Evolutionary conservation across 2,329 filamentous ascomycete species (phyloP).

Genomic region (Bipolaris oryzae): DNA sequence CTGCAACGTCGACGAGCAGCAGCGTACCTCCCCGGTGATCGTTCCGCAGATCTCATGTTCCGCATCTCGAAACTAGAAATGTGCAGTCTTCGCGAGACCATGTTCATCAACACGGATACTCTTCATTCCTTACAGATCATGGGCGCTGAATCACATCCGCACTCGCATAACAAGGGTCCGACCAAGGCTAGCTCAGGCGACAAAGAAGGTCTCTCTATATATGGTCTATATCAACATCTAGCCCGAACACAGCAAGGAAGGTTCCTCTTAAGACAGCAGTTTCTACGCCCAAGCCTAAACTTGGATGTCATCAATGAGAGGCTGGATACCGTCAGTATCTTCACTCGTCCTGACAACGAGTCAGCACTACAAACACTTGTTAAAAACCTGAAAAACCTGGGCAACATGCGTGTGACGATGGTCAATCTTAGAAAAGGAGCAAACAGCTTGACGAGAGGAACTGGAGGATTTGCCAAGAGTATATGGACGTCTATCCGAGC

Average conservation of each 20-base stretch:
- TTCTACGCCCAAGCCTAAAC: slow-evolving; percentile 78
- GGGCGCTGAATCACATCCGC: slow-evolving; percentile 80
- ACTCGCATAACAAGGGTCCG: slow-evolving; percentile 75
- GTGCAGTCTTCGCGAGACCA: slow-evolving; percentile 70
- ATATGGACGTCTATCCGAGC: slow-evolving; percentile 74
- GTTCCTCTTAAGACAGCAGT: slow-evolving; percentile 73
- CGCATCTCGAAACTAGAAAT: slow-evolving; percentile 70
- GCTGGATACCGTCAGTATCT: slow-evolving; percentile 69
- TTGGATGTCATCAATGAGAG: slow-evolving; percentile 71
- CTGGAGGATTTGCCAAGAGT: slow-evolving; percentile 65
- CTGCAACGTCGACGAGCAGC: slow-evolving; percentile 71
- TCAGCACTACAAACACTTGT: slow-evolving; percentile 61
- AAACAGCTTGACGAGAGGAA: slow-evolving; percentile 58
- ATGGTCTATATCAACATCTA: slow-evolving; percentile 77
- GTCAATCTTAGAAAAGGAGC: slow-evolving; percentile 78
- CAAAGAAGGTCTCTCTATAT: slow-evolving; percentile 84
- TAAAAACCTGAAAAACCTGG: slow-evolving; percentile 70
- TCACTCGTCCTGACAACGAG: slow-evolving; percentile 72
- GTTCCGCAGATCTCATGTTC: slow-evolving; percentile 61
- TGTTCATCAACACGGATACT: slow-evolving; percentile 83
- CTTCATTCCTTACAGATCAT: slow-evolving; percentile 84
- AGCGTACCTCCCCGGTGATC: slow-evolving; percentile 66
- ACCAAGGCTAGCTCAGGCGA: slow-evolving; percentile 64
- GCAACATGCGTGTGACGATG: slow-evolving; percentile 74
- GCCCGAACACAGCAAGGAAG: slow-evolving; percentile 82